Conservation (phyloP, 768 basidiomycete species). For the Tulasnella sp. region DNA sequence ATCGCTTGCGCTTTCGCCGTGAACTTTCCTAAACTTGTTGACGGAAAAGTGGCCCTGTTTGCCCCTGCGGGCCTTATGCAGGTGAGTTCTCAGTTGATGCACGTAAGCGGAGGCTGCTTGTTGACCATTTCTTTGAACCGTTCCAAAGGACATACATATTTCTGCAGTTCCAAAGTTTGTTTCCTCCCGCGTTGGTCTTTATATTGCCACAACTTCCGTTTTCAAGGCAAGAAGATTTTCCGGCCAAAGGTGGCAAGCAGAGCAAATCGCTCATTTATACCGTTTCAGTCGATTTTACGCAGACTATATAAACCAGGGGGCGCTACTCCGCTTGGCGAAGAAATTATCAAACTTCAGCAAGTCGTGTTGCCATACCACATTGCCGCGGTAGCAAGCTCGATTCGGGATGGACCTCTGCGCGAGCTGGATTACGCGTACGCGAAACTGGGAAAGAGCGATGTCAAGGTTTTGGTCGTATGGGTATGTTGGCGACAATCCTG, state of each 20-base stretch:
- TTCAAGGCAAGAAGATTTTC: background rate
- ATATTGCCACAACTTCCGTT: background rate
- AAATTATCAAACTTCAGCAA: conserved; percentile 16
- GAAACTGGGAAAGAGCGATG: conserved; percentile 20
- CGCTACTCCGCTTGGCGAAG: background rate
- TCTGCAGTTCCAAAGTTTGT: background rate
- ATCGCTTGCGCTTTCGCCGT: conserved; percentile 64
- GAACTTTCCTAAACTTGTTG: conserved; percentile 64
- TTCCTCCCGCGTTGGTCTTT: background rate
- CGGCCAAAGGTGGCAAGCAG: background rate
- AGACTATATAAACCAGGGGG: background rate
- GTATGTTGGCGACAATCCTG: background rate
- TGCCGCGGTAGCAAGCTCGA: conserved; percentile 23
- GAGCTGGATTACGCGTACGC: conserved; percentile 27
- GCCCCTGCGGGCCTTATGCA: conserved; percentile 61
- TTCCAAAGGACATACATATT: background rate
- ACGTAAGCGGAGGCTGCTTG: background rate
- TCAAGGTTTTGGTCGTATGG: conserved; percentile 20
- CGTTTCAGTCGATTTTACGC: background rate
- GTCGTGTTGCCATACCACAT: conserved; percentile 22
- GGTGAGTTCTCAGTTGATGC: background rate
- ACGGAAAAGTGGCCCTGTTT: conserved; percentile 55
- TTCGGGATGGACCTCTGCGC: conserved; percentile 27
- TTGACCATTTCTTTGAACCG: background rate
- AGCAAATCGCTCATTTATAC: background rate